A percentile compares a stretch with the other conserved stretches of the same genome.
These are phyloP conservation scores for Orbilia ellipsospora DNA, from an alignment of 2,329 filamentous ascomycete genomes.

Conservation along the genomic window DNA sequence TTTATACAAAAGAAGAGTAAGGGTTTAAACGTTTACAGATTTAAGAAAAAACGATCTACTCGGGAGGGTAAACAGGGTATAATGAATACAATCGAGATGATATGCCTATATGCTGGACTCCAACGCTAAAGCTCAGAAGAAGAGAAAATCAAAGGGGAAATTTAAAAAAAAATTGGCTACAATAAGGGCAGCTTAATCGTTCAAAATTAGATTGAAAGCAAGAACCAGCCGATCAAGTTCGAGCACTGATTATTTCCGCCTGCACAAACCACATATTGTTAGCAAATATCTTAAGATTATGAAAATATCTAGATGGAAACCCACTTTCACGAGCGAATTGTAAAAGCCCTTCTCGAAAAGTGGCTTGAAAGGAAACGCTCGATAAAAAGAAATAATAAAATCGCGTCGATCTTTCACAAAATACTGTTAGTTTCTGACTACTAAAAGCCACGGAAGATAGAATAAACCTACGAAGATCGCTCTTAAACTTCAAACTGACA, in stretches of 20 bases:
- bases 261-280: neutral
- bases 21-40: too few species aligned
- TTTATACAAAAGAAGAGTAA: too few species aligned
- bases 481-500: conserved; percentile 40
- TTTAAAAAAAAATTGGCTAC: neutral
- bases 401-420: conserved; percentile 20
- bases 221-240: neutral
- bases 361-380: conserved; percentile 30
- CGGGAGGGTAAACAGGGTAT: too few species aligned
- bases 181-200: neutral
- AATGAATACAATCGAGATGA: too few species aligned
- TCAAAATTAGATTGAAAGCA: neutral
- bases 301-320: neutral
- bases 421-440: neutral
- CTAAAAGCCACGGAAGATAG: neutral
- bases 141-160: neutral
- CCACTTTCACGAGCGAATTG: conserved; percentile 22
- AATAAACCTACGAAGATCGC: conserved; percentile 19
- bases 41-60: too few species aligned
- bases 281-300: neutral
- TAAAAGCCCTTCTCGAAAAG: conserved; percentile 32
- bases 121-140: neutral
- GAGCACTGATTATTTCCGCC: neutral
- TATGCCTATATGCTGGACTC: neutral
- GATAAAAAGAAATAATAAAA: conserved; percentile 25